These are phyloP conservation scores for Boletus semigastroideus DNA, from an alignment of 1,284 basidiomycete species.

Conservation along the genomic window DNA sequence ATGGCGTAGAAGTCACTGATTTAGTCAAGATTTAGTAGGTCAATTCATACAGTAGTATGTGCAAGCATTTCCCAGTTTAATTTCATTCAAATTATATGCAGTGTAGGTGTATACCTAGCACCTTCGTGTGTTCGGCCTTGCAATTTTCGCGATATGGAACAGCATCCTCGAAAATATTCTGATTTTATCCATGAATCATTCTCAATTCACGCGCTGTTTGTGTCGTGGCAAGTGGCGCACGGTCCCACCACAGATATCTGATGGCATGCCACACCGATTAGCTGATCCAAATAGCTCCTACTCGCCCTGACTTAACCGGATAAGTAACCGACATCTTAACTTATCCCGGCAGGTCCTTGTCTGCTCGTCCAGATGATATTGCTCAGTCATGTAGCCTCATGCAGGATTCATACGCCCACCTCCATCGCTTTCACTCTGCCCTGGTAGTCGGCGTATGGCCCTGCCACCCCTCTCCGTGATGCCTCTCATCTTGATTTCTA, in stretches of 20 bases:
- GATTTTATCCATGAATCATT: background rate
- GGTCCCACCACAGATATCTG: background rate
- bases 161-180: constrained; percentile 11
- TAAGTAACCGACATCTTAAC: constrained; percentile 4
- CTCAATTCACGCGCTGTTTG: constrained; percentile 3
- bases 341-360: background rate
- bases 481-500: constrained; percentile 14
- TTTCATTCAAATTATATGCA: background rate
- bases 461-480: constrained; percentile 20
- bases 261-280: no score
- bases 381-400: background rate
- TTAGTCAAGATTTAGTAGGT: no score
- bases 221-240: constrained; percentile 4
- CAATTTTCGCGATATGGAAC: background rate
- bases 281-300: constrained; percentile 11
- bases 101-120: constrained; percentile 10
- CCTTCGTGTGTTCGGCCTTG: constrained; percentile 8
- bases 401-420: constrained; percentile 15
- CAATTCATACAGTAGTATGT: constrained; percentile 26
- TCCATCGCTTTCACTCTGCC: background rate
- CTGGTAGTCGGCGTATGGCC: constrained; percentile 5
- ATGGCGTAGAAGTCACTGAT: constrained; percentile 16
- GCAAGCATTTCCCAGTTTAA: constrained; percentile 20
- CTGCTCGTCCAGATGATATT: background rate
- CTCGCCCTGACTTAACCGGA: constrained; percentile 12